These are phyloP conservation scores for Coemansia sp. DNA, from an alignment of 192 early-diverging fungal species.

Conservation along the genomic window DNA sequence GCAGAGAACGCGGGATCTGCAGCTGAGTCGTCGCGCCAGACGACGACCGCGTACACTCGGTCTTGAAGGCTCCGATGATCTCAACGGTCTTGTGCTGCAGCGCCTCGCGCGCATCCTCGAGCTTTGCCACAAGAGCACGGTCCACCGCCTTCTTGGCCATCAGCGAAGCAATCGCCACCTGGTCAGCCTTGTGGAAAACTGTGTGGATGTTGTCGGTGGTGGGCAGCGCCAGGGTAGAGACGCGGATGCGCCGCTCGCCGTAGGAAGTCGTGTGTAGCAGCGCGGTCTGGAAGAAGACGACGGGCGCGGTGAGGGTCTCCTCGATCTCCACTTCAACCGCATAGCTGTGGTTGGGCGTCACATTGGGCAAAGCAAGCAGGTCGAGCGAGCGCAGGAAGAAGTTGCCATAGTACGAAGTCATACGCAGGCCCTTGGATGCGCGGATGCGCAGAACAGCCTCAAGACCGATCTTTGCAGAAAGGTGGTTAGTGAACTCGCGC, in stretches of 20 bases:
- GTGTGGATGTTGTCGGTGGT: slow-evolving; percentile 79
- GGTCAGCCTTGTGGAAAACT: slow-evolving; percentile 80
- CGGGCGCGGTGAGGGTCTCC: slow-evolving; percentile 60
- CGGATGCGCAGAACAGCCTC: slow-evolving; percentile 94
- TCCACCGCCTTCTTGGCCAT: slow-evolving; percentile 92
- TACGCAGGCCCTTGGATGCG: slow-evolving; percentile 83
- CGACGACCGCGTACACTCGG: slow-evolving; percentile 66
- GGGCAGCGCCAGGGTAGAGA: slow-evolving; percentile 85
- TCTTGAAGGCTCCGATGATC: slow-evolving; percentile 88
- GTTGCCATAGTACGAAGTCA: slow-evolving; percentile 93
- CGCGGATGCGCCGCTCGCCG: slow-evolving; percentile 92
- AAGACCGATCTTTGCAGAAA: slow-evolving; percentile 75
- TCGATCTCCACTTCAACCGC: slow-evolving; percentile 85
- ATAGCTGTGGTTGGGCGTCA: slow-evolving; percentile 89
- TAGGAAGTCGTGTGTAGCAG: slow-evolving; percentile 84
- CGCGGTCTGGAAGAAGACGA: slow-evolving; percentile 94
- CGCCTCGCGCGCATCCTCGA: slow-evolving; percentile 94
- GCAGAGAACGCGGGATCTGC: slow-evolving; percentile 79
- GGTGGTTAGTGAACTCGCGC: slow-evolving; percentile 76
- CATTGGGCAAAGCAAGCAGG: slow-evolving; percentile 86
- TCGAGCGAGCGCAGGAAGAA: slow-evolving; percentile 96
- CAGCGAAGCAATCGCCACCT: slow-evolving; percentile 76
- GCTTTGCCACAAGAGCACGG: slow-evolving; percentile 74
- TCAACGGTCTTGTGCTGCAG: slow-evolving; percentile 83
- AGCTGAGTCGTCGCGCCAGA: slow-evolving; percentile 78